Evolutionary conservation across 768 basidiomycete genomes (phyloP), one percentile per base, ranked within the genome.

Genomic region (Kwoniella bestiolae): DNA sequence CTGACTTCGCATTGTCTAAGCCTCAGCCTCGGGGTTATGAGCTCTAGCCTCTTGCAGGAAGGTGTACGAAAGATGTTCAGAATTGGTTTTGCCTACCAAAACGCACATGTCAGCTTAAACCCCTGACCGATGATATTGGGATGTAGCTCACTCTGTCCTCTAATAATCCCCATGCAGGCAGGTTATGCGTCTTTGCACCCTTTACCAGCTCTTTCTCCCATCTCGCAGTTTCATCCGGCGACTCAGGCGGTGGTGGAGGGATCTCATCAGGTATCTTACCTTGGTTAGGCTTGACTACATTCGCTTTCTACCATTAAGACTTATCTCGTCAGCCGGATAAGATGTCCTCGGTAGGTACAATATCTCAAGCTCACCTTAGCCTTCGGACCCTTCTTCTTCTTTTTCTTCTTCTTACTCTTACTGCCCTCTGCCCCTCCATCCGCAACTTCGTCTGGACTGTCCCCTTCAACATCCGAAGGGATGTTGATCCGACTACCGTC

Each of bases 11-110:
- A 66, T 53, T 68, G 71, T 14, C 78, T 58, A 5, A 79, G 58
- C 18, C 44, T 28, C n/a, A 79, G 55, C 5, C 78, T 60, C 12
- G 68, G 64, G 3, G 74, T 79, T 1, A 32, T 3, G 9, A 76
- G 65, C n/a, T 68, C 46, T 0, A 75, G 16, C 32, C 23, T 45
- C 18, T 65, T 46, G 55, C 78, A 79, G 35, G 64, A 61, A 0
- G 77, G 69, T 9, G 77, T 78, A 5, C 49, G 57, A 58, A 78
- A 72, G 38, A 58, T 65, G 9, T 65, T 52, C 26, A 78, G 49
- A 3, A 47, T 29, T 11, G 49, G 7, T 49, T 34, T 51, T n/a
- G 60, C 47, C 73, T 74, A 53, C 5, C n/a, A 21, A 9, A 12
- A 2, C 16, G 18, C 23, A 23, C 41, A 2, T 23, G 44, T 62